phyloP scores from a whole-genome alignment of 805 yeast genomes.

The Lipomyces japonicus region DNA sequence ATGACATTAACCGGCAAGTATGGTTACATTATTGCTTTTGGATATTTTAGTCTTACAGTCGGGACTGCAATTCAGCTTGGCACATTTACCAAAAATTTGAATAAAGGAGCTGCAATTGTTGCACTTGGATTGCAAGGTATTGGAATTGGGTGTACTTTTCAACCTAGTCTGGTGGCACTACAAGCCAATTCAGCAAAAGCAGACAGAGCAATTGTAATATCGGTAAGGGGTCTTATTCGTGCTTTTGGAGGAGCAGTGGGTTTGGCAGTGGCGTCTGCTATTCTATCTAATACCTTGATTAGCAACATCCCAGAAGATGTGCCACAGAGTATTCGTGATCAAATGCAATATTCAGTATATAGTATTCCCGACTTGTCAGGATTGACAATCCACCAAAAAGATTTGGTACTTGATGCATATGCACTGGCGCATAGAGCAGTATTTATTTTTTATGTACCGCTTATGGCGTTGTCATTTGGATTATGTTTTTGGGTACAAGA shows the following conservation, averaged over 20 bases:
- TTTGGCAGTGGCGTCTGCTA: constrained; percentile 42
- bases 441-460: constrained; percentile 18
- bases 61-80: constrained; percentile 43
- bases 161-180: constrained; percentile 54
- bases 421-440: constrained; percentile 21
- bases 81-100: constrained; percentile 35
- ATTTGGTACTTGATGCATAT: constrained; percentile 24
- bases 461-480: constrained; percentile 13
- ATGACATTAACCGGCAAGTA: constrained; percentile 46
- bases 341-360: constrained; percentile 14
- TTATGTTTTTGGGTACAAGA: constrained; percentile 26
- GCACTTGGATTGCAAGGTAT: constrained; percentile 41
- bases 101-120: constrained; percentile 40
- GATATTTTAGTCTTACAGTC: constrained; percentile 44
- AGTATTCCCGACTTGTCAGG: constrained; percentile 18
- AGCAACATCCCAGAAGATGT: constrained; percentile 9
- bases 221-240: constrained; percentile 54
- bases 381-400: constrained; percentile 8
- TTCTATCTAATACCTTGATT: constrained; percentile 30
- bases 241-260: constrained; percentile 64
- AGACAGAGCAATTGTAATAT: constrained; percentile 57
- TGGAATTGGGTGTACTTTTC: constrained; percentile 52
- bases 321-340: constrained; percentile 4
- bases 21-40: constrained; percentile 42
- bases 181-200: constrained; percentile 50